Evolutionary conservation across 2,329 filamentous ascomycete genomes (phyloP).

Genomic region (Sclerotinia borealis): DNA sequence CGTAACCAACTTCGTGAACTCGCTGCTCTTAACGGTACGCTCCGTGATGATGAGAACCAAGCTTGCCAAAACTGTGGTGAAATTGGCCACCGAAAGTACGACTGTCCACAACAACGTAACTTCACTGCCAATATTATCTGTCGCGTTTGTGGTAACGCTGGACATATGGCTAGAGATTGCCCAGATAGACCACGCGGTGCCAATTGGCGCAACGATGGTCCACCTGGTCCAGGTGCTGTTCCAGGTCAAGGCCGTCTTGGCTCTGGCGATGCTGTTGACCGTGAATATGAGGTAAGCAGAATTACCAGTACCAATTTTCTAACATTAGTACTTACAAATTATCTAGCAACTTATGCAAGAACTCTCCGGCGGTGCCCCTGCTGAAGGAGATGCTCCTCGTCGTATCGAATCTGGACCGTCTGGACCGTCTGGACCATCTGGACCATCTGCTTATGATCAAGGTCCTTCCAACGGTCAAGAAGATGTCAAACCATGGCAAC

Average conservation of each 20-base stretch:
- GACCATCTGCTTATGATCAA: conserved; percentile 56
- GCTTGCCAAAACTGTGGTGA: conserved; percentile 99
- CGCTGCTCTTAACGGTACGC: conserved; percentile 94
- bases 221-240: conserved; percentile 41
- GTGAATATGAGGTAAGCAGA: conserved; percentile 80
- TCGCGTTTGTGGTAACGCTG: conserved; percentile 94
- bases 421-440: too few species aligned
- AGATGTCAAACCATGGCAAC: conserved; percentile 80
- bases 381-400: conserved; percentile 56
- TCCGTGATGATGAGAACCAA: conserved; percentile 98
- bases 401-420: conserved; percentile 81
- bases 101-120: conserved; percentile 95
- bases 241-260: conserved; percentile 55
- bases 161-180: conserved; percentile 97
- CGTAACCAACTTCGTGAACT: conserved; percentile 97
- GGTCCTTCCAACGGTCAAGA: conserved; percentile 36
- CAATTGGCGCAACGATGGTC: conserved; percentile 81
- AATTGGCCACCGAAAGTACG: conserved; percentile 98
- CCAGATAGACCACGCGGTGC: conserved; percentile 74
- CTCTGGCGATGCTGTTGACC: conserved; percentile 77
- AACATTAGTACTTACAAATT: conserved; percentile 34
- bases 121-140: conserved; percentile 99
- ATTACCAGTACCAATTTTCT: not conserved
- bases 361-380: conserved; percentile 67
- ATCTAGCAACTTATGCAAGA: conserved; percentile 92